Conservation (phyloP, 31 red algal species). For the Odonthalia washingtoniensis region DNA sequence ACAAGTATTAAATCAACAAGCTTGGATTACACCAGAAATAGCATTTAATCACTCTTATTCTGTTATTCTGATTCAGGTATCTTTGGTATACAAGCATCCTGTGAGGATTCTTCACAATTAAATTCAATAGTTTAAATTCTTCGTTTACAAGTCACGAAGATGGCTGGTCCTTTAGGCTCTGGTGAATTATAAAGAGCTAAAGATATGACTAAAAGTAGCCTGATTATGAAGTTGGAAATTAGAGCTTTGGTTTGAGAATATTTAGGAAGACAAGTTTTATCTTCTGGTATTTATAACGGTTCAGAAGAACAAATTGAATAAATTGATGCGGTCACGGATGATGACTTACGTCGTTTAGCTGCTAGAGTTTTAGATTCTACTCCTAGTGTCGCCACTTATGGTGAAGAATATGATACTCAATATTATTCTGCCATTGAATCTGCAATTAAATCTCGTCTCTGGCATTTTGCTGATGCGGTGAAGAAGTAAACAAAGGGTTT, state of each 20-base stretch:
- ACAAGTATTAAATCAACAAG: conserved; percentile 87
- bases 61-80: conserved; percentile 82
- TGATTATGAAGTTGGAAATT: conserved; percentile 97
- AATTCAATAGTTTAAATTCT: conserved; percentile 80
- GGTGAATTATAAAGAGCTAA: conserved; percentile 91
- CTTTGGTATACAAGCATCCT: conserved; percentile 92
- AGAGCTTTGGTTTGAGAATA: conserved; percentile 93
- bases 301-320: conserved; percentile 65
- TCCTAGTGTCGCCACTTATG: conserved; percentile 86
- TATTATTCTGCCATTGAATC: conserved; percentile 79
- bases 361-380: conserved; percentile 63
- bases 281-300: conserved; percentile 76
- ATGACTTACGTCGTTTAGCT: conserved; percentile 81
- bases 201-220: conserved; percentile 87
- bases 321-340: conserved; percentile 87
- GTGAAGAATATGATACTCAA: conserved; percentile 87
- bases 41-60: conserved; percentile 96
- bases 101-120: conserved; percentile 67
- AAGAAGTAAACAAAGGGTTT: too few relatives aligned
- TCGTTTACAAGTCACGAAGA: conserved; percentile 66
- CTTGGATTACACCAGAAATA: conserved; percentile 83
- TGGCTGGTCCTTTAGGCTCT: conserved; percentile 55
- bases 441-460: conserved; percentile 60
- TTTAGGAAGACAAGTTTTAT: conserved; percentile 92
- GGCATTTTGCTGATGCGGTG: too few relatives aligned